Conservation (phyloP, 495 filamentous ascomycete genomes). For the Aspergillus nanangensis region DNA sequence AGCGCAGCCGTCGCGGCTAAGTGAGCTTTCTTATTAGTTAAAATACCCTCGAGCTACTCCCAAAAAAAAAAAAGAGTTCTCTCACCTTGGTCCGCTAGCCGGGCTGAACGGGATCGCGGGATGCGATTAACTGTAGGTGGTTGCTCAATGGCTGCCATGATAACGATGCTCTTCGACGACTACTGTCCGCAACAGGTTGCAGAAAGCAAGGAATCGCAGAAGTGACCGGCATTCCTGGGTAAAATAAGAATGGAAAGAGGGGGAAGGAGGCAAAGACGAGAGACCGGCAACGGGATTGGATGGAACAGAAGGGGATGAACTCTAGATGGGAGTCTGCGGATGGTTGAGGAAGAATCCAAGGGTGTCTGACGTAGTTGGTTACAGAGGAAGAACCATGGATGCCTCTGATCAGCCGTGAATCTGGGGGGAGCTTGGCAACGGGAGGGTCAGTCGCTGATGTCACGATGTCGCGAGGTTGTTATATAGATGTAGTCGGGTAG, state of each 20-base stretch:
- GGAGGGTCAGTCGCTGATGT: slow-evolving; percentile 14
- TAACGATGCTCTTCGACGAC: too few relatives aligned
- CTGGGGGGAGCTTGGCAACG: neutral
- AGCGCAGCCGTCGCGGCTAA: slow-evolving; percentile 50
- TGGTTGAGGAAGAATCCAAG: slow-evolving; percentile 18
- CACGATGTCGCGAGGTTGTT: slow-evolving; percentile 10
- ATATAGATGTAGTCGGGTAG: neutral
- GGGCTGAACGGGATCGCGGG: slow-evolving; percentile 23
- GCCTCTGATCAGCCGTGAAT: neutral
- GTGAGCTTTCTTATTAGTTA: neutral
- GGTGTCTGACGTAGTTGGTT: slow-evolving; percentile 22
- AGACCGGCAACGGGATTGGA: slow-evolving; percentile 6
- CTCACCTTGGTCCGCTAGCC: slow-evolving; percentile 42
- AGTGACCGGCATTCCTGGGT: slow-evolving; percentile 13
- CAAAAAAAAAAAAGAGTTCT: neutral
- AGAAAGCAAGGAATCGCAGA: slow-evolving; percentile 4
- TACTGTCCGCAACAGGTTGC: slow-evolving; percentile 2
- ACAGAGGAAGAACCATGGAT: slow-evolving; percentile 15
- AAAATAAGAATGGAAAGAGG: slow-evolving; percentile 2
- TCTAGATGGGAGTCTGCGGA: slow-evolving; percentile 25
- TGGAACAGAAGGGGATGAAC: slow-evolving; percentile 1
- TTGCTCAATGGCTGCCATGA: slow-evolving; percentile 29
- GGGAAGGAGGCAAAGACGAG: slow-evolving; percentile 4
- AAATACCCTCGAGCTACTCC: neutral
- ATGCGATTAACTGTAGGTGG: slow-evolving; percentile 12